Base-by-base conservation (phyloP, 352 stramenopile species). In the Pythium pyrilobum region DNA sequence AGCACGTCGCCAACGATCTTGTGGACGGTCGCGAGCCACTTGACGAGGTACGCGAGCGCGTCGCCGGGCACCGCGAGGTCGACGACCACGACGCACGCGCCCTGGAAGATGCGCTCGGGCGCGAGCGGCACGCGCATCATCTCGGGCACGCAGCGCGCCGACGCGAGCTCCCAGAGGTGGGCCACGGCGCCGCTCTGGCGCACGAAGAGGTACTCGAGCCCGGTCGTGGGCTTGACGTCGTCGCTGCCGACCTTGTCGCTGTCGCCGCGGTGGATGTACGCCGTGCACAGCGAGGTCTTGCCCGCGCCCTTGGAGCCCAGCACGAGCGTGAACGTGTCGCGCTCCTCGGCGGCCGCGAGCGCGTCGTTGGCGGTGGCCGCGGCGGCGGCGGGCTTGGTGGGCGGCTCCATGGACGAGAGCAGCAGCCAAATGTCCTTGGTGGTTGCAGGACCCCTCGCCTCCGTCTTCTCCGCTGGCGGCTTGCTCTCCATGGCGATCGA, bases 111-210 rank as follows among this genome's bases (percentile, higher is more conserved):
- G 4, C 87, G 69, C 31, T 93, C 78, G 0, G 83, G 68, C 7
- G 77, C 77, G 0, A 97, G 72, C 2, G 87, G 86, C 16, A 97
- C 77, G 52, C 73, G 70, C 33, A 96, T 80, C 65, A 97, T 90
- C 39, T 96, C 84, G 7, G 65, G 72, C 16, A 96, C 64, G 38
- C 77, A 89, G 38, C 87, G 87, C 43, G 71, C 67, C 11, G 76
- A 83, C 11, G 87, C 89, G 28, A 97, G 79, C 66, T 97, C 90
- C 90, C 89, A 97, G 58, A 97, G 94, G 54, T 97, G 85, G 18
- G 89, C 87, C 2, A 97, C 81, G 57, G 62, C 45, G 51, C 59
- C 59, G 77, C 77, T 58, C 89, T 93, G 21, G 3, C 87, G 82
- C 43, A 89, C 87, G 39, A 92, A 97, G 5, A 89, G 64, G 52